A percentile compares a stretch with the other conserved stretches of the same genome.
Evolutionary conservation across 495 filamentous ascomycete genomes (phyloP).

Genomic region (Alectoria sarmentosa): DNA sequence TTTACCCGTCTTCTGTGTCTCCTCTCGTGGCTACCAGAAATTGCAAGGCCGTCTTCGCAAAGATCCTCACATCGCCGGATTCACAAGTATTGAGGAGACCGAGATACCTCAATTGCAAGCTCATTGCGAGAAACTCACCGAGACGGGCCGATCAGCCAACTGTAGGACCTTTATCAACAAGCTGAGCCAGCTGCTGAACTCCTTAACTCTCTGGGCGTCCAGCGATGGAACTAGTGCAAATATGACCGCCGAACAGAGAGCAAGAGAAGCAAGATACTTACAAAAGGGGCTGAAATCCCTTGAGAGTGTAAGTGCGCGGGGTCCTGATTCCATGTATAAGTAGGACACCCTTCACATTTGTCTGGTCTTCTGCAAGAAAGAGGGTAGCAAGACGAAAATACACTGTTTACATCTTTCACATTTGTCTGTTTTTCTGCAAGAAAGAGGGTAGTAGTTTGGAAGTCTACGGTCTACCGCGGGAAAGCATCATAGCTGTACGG

Average conservation of each 20-base stretch:
- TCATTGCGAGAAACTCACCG: slow-evolving; percentile 49
- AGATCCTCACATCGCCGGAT: slow-evolving; percentile 42
- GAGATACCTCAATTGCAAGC: slow-evolving; percentile 50
- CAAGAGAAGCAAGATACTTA: slow-evolving; percentile 36
- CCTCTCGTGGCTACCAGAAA: slow-evolving; percentile 50
- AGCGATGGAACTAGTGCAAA: slow-evolving; percentile 37
- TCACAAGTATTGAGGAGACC: slow-evolving; percentile 41
- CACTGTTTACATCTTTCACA: slow-evolving; percentile 13
- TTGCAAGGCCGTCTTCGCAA: slow-evolving; percentile 47
- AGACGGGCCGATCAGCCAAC: slow-evolving; percentile 37
- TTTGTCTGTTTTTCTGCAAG: slow-evolving; percentile 4
- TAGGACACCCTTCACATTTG: slow-evolving; percentile 21
- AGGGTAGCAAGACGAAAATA: background rate
- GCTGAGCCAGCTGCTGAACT: slow-evolving; percentile 44
- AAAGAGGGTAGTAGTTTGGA: background rate
- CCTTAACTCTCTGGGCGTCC: slow-evolving; percentile 46
- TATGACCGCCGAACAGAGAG: slow-evolving; percentile 37
- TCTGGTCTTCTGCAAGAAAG: background rate
- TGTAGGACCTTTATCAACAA: slow-evolving; percentile 42
- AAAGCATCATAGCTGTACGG: slow-evolving; percentile 1
- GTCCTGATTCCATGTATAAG: slow-evolving; percentile 21
- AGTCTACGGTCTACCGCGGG: background rate
- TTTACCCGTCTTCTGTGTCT: slow-evolving; percentile 54
- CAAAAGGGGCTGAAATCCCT: slow-evolving; percentile 37
- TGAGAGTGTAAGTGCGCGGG: slow-evolving; percentile 38